phyloP scores from a whole-genome alignment of 768 basidiomycete genomes.

The Mycena amicta region DNA sequence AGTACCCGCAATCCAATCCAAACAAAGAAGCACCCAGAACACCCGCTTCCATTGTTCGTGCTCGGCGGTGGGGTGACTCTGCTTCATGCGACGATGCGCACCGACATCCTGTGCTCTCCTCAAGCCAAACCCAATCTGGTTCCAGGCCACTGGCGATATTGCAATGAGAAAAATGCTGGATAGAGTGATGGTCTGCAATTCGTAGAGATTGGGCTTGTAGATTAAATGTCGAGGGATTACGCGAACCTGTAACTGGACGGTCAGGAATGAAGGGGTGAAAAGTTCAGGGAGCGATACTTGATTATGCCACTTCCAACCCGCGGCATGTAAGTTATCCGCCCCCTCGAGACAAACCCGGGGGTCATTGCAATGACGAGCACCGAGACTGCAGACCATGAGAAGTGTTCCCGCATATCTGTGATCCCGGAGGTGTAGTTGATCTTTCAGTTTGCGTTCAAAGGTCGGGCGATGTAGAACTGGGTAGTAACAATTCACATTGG shows the following conservation, averaged over 20 bases:
- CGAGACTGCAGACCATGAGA: conserved; percentile 47
- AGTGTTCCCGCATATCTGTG: conserved; percentile 43
- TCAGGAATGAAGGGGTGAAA: conserved; percentile 4
- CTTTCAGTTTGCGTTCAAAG: conserved; percentile 56
- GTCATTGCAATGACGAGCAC: conserved; percentile 62
- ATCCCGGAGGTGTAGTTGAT: conserved; percentile 54
- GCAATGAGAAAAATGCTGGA: conserved; percentile 47
- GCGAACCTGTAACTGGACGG: conserved; percentile 36
- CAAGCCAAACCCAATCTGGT: conserved; percentile 64
- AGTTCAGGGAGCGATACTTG: conserved; percentile 2
- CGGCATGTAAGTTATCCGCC: conserved; percentile 42
- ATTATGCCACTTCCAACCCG: conserved; percentile 68
- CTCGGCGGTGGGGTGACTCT: conserved; percentile 47
- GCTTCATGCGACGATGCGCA: conserved; percentile 53
- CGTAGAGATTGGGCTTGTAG: conserved; percentile 21
- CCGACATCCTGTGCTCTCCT: conserved; percentile 77
- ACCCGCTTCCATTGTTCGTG: conserved; percentile 79
- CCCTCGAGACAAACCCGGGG: conserved; percentile 53
- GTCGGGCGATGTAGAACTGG: conserved; percentile 76
- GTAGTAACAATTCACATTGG: conserved; percentile 49
- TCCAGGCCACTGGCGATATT: conserved; percentile 61
- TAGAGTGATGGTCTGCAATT: conserved; percentile 22
- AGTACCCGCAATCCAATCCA: conserved; percentile 53
- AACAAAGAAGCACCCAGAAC: conserved; percentile 57
- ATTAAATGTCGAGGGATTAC: conserved; percentile 20